These are phyloP conservation scores for Phaeosphaeriaceae sp. DNA, from an alignment of 2,329 filamentous ascomycete genomes.

Conservation along the genomic window DNA sequence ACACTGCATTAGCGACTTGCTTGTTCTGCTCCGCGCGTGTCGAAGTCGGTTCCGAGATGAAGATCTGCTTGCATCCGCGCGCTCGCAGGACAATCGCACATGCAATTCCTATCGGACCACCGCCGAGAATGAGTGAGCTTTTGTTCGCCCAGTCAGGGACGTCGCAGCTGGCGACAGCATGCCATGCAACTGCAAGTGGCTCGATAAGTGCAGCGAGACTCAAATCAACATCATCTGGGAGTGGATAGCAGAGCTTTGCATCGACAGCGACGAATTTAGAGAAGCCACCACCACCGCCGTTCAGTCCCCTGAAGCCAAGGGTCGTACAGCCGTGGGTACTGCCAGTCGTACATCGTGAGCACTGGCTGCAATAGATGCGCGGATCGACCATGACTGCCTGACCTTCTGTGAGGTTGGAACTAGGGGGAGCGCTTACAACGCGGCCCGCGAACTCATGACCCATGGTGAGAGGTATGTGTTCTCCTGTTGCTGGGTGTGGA, in stretches of 20 bases:
- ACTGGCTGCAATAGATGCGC: slow-evolving; percentile 35
- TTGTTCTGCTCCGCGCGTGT: slow-evolving; percentile 28
- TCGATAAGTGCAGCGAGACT: slow-evolving; percentile 36
- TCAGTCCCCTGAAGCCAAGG: slow-evolving; percentile 35
- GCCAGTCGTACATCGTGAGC: slow-evolving; percentile 21
- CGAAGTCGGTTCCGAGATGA: slow-evolving; percentile 34
- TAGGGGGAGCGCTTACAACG: slow-evolving; percentile 23
- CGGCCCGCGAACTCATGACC: slow-evolving; percentile 43
- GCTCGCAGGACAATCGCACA: slow-evolving; percentile 26
- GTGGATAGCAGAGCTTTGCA: slow-evolving; percentile 26
- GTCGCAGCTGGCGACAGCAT: slow-evolving; percentile 23
- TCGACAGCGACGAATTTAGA: slow-evolving; percentile 32
- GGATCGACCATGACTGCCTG: slow-evolving; percentile 40
- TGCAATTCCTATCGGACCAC: slow-evolving; percentile 38
- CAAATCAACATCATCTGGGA: slow-evolving; percentile 32
- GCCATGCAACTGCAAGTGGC: slow-evolving; percentile 41
- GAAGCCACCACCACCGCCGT: slow-evolving; percentile 37
- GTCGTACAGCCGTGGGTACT: slow-evolving; percentile 29
- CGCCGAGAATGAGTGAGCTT: slow-evolving; percentile 33
- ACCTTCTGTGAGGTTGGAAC: slow-evolving; percentile 27
- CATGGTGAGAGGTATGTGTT: slow-evolving; percentile 33
- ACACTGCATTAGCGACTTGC: slow-evolving; percentile 30
- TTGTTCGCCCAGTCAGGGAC: slow-evolving; percentile 17
- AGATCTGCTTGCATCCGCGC: slow-evolving; percentile 27
- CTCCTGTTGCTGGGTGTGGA: slow-evolving; percentile 29